These are phyloP conservation scores for Colletotrichum sp. DNA, from an alignment of 2,329 filamentous ascomycete genomes.

Conservation along the genomic window DNA sequence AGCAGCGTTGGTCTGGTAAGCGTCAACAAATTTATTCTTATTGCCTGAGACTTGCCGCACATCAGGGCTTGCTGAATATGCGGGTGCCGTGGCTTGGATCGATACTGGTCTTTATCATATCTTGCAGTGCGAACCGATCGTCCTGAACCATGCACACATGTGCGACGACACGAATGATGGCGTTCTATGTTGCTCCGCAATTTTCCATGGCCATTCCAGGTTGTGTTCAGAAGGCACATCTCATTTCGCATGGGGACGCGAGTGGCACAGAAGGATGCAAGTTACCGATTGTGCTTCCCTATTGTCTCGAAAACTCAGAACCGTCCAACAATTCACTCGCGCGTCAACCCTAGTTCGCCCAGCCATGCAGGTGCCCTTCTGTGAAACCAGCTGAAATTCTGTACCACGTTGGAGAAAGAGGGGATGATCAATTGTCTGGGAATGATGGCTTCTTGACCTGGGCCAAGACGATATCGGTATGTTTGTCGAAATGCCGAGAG, in stretches of 20 bases:
- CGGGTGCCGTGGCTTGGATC: background rate
- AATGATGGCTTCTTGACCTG: background rate
- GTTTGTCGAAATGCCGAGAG: background rate
- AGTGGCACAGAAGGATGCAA: background rate
- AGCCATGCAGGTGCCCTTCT: background rate
- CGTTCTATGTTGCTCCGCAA: background rate
- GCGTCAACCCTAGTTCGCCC: background rate
- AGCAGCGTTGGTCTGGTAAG: background rate
- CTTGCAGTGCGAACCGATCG: background rate
- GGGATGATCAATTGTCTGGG: background rate
- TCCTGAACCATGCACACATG: background rate
- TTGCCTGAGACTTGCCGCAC: background rate
- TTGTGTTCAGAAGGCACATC: background rate
- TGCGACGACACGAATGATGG: background rate
- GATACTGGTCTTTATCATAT: background rate
- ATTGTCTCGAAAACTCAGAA: background rate
- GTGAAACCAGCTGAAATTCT: background rate
- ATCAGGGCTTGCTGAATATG: background rate
- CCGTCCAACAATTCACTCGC: background rate
- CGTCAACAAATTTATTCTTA: background rate
- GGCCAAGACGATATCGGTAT: background rate
- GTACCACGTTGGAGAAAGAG: background rate
- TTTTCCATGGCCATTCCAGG: background rate
- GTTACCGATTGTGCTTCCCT: background rate
- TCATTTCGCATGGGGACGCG: background rate